Percentiles rank a stretch among this genome's conserved stretches.
Evolutionary conservation across 148 eudicot genomes (phyloP).

Genomic region (Silene latifolia): DNA sequence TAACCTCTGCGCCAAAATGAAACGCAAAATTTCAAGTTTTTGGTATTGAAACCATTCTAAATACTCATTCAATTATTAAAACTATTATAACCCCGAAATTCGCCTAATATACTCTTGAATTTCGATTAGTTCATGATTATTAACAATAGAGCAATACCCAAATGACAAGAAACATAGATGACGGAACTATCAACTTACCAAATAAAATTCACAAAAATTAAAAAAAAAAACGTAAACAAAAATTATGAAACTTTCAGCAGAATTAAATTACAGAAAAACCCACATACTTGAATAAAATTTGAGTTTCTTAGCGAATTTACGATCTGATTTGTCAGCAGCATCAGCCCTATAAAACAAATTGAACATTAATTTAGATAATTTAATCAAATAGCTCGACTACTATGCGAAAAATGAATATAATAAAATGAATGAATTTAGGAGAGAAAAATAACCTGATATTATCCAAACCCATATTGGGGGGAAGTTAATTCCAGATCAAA

Average conservation of each 20-base stretch:
- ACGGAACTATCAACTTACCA: neutral
- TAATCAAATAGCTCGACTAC: neutral
- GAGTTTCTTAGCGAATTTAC: constrained; percentile 63
- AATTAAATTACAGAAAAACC: neutral
- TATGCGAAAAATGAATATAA: neutral
- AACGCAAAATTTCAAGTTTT: neutral
- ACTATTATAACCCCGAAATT: neutral
- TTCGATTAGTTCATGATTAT: neutral
- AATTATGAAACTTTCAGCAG: neutral
- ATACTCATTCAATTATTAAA: neutral
- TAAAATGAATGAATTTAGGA: neutral
- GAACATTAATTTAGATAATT: neutral
- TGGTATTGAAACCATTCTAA: neutral
- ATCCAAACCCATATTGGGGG: constrained; percentile 31
- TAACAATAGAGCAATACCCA: neutral
- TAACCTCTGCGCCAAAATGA: constrained; percentile 44
- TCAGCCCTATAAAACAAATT: constrained; percentile 33
- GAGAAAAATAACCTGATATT: constrained; percentile 23
- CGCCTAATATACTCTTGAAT: neutral
- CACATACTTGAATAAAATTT: constrained; percentile 62
- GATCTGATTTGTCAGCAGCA: constrained; percentile 41
- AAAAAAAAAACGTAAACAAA: neutral
- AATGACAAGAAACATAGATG: neutral
- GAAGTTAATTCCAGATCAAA: neutral
- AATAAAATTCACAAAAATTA: neutral